A percentile compares a stretch with the other conserved stretches of the same genome.
Conservation (phyloP, 163 green algal species). For the Scenedesmus sp. region DNA sequence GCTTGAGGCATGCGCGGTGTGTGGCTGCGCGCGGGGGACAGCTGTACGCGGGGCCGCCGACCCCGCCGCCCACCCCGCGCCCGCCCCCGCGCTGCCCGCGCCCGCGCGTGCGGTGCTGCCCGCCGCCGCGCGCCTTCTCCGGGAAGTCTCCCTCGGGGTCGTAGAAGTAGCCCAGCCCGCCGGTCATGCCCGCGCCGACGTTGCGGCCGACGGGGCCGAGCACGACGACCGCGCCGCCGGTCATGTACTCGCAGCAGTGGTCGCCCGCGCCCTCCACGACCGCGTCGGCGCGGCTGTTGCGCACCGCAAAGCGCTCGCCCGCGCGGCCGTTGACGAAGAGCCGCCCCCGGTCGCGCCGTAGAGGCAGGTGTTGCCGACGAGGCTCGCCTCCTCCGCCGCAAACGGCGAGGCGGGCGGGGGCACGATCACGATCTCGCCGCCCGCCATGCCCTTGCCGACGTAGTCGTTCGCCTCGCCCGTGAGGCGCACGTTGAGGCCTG, state of each 20-base stretch:
- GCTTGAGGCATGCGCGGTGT: too few species aligned
- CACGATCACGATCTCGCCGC: constrained; percentile 94
- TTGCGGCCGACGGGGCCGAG: constrained; percentile 91
- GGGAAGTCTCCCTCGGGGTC: constrained; percentile 94
- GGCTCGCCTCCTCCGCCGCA: constrained; percentile 52
- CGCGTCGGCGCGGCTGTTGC: constrained; percentile 92
- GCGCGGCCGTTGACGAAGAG: constrained; percentile 95
- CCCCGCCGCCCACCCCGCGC: too few species aligned
- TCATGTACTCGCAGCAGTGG: constrained; percentile 99
- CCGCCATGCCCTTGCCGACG: constrained; percentile 99
- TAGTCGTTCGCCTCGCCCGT: constrained; percentile 99
- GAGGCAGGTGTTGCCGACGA: constrained; percentile 99
- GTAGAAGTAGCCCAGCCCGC: constrained; percentile 97
- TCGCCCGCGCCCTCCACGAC: constrained; percentile 98
- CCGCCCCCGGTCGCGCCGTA: constrained; percentile 97
- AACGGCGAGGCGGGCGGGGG: constrained; percentile 74
- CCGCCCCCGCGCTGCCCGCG: too few species aligned
- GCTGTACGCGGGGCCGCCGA: too few species aligned
- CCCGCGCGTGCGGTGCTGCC: neutral
- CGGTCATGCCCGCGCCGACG: constrained; percentile 98
- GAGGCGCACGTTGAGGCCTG: constrained; percentile 79
- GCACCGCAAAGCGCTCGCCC: constrained; percentile 89
- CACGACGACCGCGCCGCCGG: constrained; percentile 84
- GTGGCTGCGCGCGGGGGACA: too few species aligned
- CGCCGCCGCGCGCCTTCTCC: constrained; percentile 68